Conservation (phyloP, 1,139 yeast genomes). For the Hemisphaericaspora xylanilytica region DNA sequence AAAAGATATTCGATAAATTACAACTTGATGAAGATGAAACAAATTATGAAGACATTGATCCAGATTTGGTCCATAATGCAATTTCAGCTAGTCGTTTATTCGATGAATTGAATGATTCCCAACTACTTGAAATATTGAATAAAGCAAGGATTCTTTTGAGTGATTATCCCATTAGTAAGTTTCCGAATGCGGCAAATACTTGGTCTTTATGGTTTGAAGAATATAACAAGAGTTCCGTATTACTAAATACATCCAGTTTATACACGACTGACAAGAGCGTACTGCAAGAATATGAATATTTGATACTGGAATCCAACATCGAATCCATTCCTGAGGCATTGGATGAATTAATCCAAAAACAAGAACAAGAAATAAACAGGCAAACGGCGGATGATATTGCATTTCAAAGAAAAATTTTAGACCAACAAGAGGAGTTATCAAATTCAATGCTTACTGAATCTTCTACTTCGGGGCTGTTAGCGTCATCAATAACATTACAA, state of each 20-base stretch:
- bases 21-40: constrained; percentile 13
- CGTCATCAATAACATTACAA: constrained; percentile 37
- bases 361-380: constrained; percentile 32
- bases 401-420: constrained; percentile 20
- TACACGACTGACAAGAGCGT: constrained; percentile 1
- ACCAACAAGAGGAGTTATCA: constrained; percentile 24
- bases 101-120: constrained; percentile 28
- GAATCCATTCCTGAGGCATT: constrained; percentile 10
- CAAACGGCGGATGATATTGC: constrained; percentile 23
- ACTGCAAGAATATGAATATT: constrained; percentile 1
- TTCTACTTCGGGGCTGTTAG: constrained; percentile 29
- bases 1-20: constrained; percentile 33
- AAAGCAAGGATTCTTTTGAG: constrained; percentile 30
- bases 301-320: background rate
- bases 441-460: constrained; percentile 16
- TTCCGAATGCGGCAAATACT: constrained; percentile 25
- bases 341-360: constrained; percentile 20
- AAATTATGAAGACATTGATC: constrained; percentile 28
- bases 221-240: constrained; percentile 27
- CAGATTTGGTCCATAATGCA: constrained; percentile 45
- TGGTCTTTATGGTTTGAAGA: constrained; percentile 37
- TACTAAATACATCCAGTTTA: constrained; percentile 23
- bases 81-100: constrained; percentile 36
- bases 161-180: constrained; percentile 25
- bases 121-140: constrained; percentile 36